A percentile compares a stretch with the other conserved stretches of the same genome.
Evolutionary conservation across 306 rosid species (phyloP).

Genomic region (Vicia villosa): DNA sequence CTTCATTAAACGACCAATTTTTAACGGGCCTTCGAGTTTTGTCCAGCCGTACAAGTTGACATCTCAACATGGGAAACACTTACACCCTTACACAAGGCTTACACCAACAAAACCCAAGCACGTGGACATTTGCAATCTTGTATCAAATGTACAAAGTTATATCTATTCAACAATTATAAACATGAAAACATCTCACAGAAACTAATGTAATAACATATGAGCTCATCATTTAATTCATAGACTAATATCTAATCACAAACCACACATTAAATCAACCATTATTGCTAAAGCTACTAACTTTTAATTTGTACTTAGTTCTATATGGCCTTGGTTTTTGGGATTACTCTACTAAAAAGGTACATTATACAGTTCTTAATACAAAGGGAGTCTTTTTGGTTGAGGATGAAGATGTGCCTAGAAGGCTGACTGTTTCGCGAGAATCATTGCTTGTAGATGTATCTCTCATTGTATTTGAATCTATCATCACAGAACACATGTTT

Average conservation of each 20-base stretch:
- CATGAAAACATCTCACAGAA: neutral
- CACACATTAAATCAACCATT: neutral
- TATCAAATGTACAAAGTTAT: neutral
- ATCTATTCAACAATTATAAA: neutral
- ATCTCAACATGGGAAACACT: too few species aligned
- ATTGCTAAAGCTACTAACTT: neutral
- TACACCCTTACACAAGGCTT: too few species aligned
- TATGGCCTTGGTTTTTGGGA: neutral
- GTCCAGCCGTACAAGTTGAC: too few species aligned
- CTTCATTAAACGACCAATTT: too few species aligned
- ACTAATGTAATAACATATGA: neutral
- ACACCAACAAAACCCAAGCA: too few species aligned
- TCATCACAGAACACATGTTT: neutral
- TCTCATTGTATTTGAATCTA: neutral
- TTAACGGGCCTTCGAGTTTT: too few species aligned
- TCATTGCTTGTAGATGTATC: neutral
- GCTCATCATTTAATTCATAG: neutral
- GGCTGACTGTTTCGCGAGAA: conserved; percentile 6
- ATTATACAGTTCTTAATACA: conserved; percentile 1
- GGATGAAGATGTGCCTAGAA: conserved; percentile 12
- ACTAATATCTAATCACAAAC: neutral
- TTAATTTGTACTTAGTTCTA: neutral
- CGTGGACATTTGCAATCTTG: neutral
- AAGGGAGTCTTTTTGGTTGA: neutral
- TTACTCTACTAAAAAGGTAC: neutral